Evolutionary conservation across 2,329 filamentous ascomycete species (phyloP).

Genomic region (Aureobasidium sp.): DNA sequence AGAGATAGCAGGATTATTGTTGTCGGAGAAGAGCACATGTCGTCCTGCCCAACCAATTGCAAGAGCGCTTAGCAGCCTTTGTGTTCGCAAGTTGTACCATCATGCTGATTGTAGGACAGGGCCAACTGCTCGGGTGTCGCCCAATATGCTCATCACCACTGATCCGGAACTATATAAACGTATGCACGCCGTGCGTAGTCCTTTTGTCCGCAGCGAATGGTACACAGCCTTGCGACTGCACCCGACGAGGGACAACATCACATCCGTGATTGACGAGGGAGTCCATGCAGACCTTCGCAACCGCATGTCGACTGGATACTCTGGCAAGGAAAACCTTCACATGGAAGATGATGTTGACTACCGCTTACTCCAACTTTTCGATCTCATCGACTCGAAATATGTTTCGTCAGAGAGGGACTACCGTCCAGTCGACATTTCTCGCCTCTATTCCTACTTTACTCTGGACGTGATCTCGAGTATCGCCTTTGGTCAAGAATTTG

Average conservation of each 20-base stretch:
- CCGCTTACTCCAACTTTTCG: conserved; percentile 28
- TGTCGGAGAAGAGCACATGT: neutral
- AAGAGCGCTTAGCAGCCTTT: neutral
- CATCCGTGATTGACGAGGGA: conserved; percentile 32
- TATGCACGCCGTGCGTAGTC: conserved; percentile 33
- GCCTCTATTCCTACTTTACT: conserved; percentile 34
- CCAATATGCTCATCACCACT: conserved; percentile 31
- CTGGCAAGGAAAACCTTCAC: conserved; percentile 33
- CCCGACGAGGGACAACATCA: conserved; percentile 35
- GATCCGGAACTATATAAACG: conserved; percentile 32
- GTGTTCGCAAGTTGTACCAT: neutral
- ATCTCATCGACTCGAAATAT: conserved; percentile 29
- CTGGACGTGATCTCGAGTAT: conserved; percentile 36
- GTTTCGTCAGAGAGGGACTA: conserved; percentile 27
- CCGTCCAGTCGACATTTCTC: conserved; percentile 30
- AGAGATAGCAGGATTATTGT: neutral
- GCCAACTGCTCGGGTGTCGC: conserved; percentile 33
- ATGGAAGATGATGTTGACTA: conserved; percentile 33
- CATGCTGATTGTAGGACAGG: conserved; percentile 23
- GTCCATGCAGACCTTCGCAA: conserved; percentile 32
- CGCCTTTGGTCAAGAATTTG: conserved; percentile 41
- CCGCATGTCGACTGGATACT: conserved; percentile 33
- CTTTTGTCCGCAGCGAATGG: conserved; percentile 31
- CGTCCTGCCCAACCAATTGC: conserved; percentile 4
- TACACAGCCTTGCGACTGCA: conserved; percentile 33